These are phyloP conservation scores for Salix udensis DNA, from an alignment of 345 rosid species.

Conservation along the genomic window DNA sequence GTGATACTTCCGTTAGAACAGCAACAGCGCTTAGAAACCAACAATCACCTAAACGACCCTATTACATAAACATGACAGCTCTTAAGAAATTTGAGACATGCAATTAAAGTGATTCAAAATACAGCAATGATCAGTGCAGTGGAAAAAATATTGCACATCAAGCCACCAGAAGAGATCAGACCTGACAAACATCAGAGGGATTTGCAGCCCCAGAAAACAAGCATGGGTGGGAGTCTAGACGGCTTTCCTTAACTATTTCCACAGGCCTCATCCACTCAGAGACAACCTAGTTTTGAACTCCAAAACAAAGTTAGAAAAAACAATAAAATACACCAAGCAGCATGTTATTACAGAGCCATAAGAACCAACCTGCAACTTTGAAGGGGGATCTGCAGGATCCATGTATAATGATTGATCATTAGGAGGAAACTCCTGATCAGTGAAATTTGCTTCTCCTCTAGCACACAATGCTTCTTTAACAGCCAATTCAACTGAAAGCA, in stretches of 20 bases:
- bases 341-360: constrained; percentile 4
- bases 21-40: constrained; percentile 99
- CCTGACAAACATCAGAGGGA: constrained; percentile 99
- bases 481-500: constrained; percentile 96
- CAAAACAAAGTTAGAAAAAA: constrained; percentile 25
- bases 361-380: constrained; percentile 77
- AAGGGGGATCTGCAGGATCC: constrained; percentile 77
- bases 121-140: constrained; percentile 10
- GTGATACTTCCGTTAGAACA: constrained; percentile 89
- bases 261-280: constrained; percentile 97
- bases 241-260: constrained; percentile 66
- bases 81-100: constrained; percentile 12
- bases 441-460: constrained; percentile 77
- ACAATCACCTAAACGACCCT: constrained; percentile 99
- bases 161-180: constrained; percentile 26
- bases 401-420: constrained; percentile 79
- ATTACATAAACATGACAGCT: constrained; percentile 20
- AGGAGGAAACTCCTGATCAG: constrained; percentile 99
- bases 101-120: constrained; percentile 11
- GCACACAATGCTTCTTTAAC: constrained; percentile 95
- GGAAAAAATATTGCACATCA: background rate
- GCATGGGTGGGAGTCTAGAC: constrained; percentile 63
- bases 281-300: constrained; percentile 60
- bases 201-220: constrained; percentile 86
- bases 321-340: constrained; percentile 7